These are phyloP conservation scores for Cyberlindnera bimundalis DNA, from an alignment of 805 yeast species.

Conservation along the genomic window DNA sequence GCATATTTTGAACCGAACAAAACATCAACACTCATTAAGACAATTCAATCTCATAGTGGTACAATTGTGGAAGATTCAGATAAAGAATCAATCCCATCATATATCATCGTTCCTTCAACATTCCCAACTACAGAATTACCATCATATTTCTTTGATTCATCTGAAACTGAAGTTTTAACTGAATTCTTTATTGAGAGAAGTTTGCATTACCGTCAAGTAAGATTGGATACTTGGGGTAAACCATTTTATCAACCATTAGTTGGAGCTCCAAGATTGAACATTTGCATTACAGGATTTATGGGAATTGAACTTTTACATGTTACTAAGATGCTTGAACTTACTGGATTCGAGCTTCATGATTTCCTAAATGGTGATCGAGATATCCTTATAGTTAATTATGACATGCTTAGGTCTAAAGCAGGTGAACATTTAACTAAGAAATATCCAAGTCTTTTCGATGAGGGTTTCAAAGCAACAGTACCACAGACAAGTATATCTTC, in stretches of 20 bases:
- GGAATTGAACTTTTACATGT: slow-evolving; percentile 75
- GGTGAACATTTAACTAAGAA: slow-evolving; percentile 36
- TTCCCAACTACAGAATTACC: slow-evolving; percentile 17
- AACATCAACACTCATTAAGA: slow-evolving; percentile 34
- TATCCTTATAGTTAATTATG: slow-evolving; percentile 51
- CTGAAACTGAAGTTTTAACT: slow-evolving; percentile 43
- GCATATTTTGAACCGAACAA: slow-evolving; percentile 41
- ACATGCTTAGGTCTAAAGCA: slow-evolving; percentile 40
- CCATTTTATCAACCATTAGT: slow-evolving; percentile 36
- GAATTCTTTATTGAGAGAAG: slow-evolving; percentile 83
- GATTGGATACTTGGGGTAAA: slow-evolving; percentile 60
- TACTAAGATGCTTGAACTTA: slow-evolving; percentile 50
- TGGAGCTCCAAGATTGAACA: slow-evolving; percentile 6
- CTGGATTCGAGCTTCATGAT: slow-evolving; percentile 51
- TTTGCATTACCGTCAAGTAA: slow-evolving; percentile 49
- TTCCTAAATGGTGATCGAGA: slow-evolving; percentile 50
- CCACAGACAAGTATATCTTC: slow-evolving; percentile 35
- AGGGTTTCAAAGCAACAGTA: slow-evolving; percentile 21
- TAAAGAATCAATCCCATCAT: slow-evolving; percentile 8
- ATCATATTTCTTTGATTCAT: slow-evolving; percentile 16
- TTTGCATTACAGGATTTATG: slow-evolving; percentile 66
- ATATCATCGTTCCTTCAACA: slow-evolving; percentile 23
- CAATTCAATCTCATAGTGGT: slow-evolving; percentile 48
- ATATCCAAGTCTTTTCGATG: slow-evolving; percentile 30
- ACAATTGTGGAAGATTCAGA: slow-evolving; percentile 12